phyloP scores from a whole-genome alignment of 495 filamentous ascomycete genomes.

The Xylaria intraflava region DNA sequence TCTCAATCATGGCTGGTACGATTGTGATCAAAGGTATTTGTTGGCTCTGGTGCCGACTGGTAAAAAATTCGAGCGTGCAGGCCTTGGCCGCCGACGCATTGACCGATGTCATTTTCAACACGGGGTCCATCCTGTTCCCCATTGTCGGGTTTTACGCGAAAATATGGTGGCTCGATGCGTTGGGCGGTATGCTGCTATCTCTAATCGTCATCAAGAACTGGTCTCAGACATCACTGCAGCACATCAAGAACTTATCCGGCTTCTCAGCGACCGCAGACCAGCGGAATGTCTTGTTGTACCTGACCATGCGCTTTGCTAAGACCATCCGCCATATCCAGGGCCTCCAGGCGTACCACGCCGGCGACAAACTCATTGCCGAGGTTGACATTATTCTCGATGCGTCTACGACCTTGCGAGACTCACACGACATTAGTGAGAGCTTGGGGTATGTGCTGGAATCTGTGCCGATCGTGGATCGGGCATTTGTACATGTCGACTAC shows the following conservation, averaged over 20 bases:
- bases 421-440: constrained; percentile 78
- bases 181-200: constrained; percentile 76
- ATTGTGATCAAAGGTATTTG: constrained; percentile 75
- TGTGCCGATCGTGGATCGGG: constrained; percentile 64
- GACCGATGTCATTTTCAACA: constrained; percentile 77
- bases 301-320: constrained; percentile 90
- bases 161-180: constrained; percentile 80
- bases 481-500: constrained; percentile 76
- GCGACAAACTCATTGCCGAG: constrained; percentile 85
- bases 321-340: constrained; percentile 85
- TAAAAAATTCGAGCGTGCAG: constrained; percentile 84
- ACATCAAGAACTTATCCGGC: constrained; percentile 79
- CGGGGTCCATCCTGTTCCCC: constrained; percentile 79
- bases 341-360: constrained; percentile 79
- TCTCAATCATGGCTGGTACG: constrained; percentile 74
- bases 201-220: constrained; percentile 81
- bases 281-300: constrained; percentile 78
- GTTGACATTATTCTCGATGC: constrained; percentile 73
- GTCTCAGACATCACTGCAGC: constrained; percentile 64
- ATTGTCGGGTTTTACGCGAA: constrained; percentile 72
- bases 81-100: constrained; percentile 50
- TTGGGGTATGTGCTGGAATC: constrained; percentile 87
- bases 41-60: constrained; percentile 86
- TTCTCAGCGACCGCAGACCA: constrained; percentile 74
- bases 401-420: constrained; percentile 69